phyloP scores from a whole-genome alignment of 2,329 filamentous ascomycete species.

The Aureobasidium sp. region DNA sequence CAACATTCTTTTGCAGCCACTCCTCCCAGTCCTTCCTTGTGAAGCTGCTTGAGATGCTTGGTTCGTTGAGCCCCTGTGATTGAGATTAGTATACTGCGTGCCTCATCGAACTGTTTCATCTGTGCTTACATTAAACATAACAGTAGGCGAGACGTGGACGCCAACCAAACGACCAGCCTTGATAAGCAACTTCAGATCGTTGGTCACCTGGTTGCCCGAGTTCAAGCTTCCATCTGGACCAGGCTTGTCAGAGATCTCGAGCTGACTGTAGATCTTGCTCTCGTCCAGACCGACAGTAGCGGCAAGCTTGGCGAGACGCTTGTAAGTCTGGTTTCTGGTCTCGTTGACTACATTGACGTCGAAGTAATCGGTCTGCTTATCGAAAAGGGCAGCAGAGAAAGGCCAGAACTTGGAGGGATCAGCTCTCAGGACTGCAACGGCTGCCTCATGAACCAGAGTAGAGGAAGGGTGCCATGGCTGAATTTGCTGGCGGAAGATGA shows the following conservation, averaged over 20 bases:
- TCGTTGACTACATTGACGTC: slow-evolving; percentile 79
- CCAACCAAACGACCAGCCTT: slow-evolving; percentile 60
- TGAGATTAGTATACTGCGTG: slow-evolving; percentile 13
- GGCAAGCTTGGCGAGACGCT: slow-evolving; percentile 67
- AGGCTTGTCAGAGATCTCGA: slow-evolving; percentile 62
- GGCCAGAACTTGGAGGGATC: slow-evolving; percentile 68
- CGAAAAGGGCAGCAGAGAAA: slow-evolving; percentile 63
- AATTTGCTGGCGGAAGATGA: slow-evolving; percentile 85
- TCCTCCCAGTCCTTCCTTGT: slow-evolving; percentile 74
- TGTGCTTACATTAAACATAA: slow-evolving; percentile 62
- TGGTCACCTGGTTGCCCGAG: slow-evolving; percentile 69
- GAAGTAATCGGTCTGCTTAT: slow-evolving; percentile 68
- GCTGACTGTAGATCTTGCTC: slow-evolving; percentile 57
- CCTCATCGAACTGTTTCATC: not conserved
- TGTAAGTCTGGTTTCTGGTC: slow-evolving; percentile 75
- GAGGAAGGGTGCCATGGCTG: slow-evolving; percentile 91
- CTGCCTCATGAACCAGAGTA: slow-evolving; percentile 66
- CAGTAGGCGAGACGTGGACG: slow-evolving; percentile 86
- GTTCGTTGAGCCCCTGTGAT: slow-evolving; percentile 57
- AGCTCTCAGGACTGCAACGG: slow-evolving; percentile 65
- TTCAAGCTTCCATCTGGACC: slow-evolving; percentile 63
- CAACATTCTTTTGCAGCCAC: slow-evolving; percentile 63
- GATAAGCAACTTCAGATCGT: slow-evolving; percentile 74
- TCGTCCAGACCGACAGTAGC: slow-evolving; percentile 60
- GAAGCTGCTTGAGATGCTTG: slow-evolving; percentile 71